Base-by-base conservation (phyloP, 2,329 filamentous ascomycete species). In the Lasiodiplodia sp. region DNA sequence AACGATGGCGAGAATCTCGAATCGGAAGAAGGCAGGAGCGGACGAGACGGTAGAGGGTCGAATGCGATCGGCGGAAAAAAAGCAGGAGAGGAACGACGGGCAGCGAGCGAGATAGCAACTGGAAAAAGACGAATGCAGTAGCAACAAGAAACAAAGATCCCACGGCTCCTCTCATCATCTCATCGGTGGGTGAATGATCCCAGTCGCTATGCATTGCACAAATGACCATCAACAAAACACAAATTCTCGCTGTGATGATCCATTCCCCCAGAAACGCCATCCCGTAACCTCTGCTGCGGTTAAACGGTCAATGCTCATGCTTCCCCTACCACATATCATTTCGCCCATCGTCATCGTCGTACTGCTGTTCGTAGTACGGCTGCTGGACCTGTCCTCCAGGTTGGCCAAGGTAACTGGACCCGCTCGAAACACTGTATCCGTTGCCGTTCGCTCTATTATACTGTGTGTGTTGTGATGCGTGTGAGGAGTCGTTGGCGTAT, bases 241-340 rank as follows among this genome's bases (percentile, higher is more conserved):
- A 53, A 23, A 31, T 40, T 28, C 40, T 25, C n/a, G 53, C n/a
- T 51, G 55, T 38, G 10, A 51, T 58, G 25, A 25, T 51, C 28
- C 53, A 28, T 38, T 31, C 25, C 28, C 53, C 38, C 40, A 28
- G 37, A 58, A 58, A 38, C 65, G 40, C 47, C 31, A 12, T 21
- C 55, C 53, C 23, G 44, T 25, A 28, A 44, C 53, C 53, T 14
- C 12, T 28, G 44, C 28, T 52, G 12, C 2, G 11, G 53, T 11
- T 38, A 31, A 34, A 60, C 25, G 44, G 40, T 16, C 31, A 21
- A 52, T 40, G 65, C 28, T 38, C 55, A 53, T 57, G 18, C 28
- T 38, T 28, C 44, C 14, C 40, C 60, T 70, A 80, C 78, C 78
- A 80, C 78, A 80, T 80, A 16, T 80, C 78, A 60, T 79, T 77